These are phyloP conservation scores for Escallonia rubra DNA, from an alignment of 129 eudicot species.

Conservation along the genomic window DNA sequence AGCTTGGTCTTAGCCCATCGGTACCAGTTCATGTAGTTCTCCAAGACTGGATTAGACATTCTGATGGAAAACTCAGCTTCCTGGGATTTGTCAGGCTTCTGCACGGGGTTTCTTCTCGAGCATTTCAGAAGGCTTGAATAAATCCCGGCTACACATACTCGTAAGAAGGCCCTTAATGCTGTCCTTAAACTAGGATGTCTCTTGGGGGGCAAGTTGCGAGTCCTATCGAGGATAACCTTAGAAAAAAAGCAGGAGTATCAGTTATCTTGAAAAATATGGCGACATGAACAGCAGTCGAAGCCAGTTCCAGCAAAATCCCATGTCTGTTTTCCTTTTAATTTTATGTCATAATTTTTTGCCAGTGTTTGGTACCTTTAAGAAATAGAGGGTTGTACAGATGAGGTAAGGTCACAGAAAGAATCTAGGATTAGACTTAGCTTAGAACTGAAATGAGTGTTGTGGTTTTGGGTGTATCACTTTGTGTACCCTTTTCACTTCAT, in stretches of 20 bases:
- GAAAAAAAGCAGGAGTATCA: not conserved
- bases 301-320: conserved; percentile 10
- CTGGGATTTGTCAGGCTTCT: conserved; percentile 90
- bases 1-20: conserved; percentile 94
- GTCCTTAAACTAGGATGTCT: conserved; percentile 6
- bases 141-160: conserved; percentile 5
- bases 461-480: conserved; percentile 1
- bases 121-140: conserved; percentile 73
- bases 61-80: conserved; percentile 96
- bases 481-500: conserved; percentile 4
- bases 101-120: conserved; percentile 91
- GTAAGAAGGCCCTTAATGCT: conserved; percentile 8
- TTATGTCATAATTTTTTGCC: not conserved
- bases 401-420: conserved; percentile 23
- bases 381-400: conserved; percentile 34
- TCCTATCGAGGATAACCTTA: not conserved
- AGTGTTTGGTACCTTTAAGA: conserved; percentile 1
- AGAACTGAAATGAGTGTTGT: conserved; percentile 17
- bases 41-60: conserved; percentile 93
- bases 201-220: conserved; percentile 4
- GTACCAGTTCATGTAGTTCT: conserved; percentile 95
- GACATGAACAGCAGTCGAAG: not conserved
- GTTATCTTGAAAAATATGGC: not conserved
- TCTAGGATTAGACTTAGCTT: conserved; percentile 16
- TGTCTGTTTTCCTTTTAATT: not conserved